Percentiles rank a stretch among this genome's conserved stretches.
phyloP scores from a whole-genome alignment of 768 basidiomycete genomes.

The Lentinula detonsa region DNA sequence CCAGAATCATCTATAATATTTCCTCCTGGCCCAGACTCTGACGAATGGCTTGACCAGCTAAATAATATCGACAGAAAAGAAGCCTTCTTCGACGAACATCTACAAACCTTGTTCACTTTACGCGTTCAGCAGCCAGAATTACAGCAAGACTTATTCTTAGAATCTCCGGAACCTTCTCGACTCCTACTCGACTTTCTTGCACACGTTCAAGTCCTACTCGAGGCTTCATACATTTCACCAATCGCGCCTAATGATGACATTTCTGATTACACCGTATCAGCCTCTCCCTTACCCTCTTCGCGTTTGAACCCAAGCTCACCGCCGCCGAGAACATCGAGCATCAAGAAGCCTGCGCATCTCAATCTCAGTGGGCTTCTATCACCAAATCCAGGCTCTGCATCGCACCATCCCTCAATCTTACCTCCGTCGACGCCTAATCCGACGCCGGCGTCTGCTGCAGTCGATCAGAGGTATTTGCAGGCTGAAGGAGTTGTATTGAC shows the following conservation, averaged over 20 bases:
- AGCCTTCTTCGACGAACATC: constrained; percentile 7
- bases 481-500: constrained; percentile 73
- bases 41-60: background rate
- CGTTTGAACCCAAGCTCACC: background rate
- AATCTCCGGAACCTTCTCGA: background rate
- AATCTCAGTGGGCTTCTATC: background rate
- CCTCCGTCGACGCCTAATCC: constrained; percentile 85
- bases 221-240: constrained; percentile 4
- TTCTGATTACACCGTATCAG: background rate
- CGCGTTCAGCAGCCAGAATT: background rate
- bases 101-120: background rate
- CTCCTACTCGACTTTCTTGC: constrained; percentile 2
- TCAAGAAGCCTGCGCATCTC: constrained; percentile 2
- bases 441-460: constrained; percentile 63
- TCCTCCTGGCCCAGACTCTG: background rate
- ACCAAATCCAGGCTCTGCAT: constrained; percentile 1
- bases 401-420: constrained; percentile 56
- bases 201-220: background rate
- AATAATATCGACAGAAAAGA: background rate
- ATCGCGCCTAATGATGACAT: background rate
- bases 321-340: background rate
- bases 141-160: background rate
- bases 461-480: constrained; percentile 71
- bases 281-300: background rate
- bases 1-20: background rate